A percentile compares a stretch with the other conserved stretches of the same genome.
These are phyloP conservation scores for Boletellus ananiceps DNA, from an alignment of 768 basidiomycete species.

Conservation along the genomic window DNA sequence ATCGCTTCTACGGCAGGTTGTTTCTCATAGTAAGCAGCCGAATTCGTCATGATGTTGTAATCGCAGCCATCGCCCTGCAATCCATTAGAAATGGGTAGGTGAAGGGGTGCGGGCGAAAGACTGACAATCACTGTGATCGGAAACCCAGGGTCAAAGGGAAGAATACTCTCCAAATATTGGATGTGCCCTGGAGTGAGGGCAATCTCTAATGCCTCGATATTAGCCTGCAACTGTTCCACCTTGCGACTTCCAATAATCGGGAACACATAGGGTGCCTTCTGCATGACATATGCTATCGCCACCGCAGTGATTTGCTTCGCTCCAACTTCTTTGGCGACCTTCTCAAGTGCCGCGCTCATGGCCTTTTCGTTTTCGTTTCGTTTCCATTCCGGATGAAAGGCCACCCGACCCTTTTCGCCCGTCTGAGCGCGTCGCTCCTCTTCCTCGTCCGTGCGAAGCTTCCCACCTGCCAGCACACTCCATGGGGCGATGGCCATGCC, in stretches of 20 bases:
- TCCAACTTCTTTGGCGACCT: slow-evolving; percentile 39
- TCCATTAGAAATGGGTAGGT: too few species aligned
- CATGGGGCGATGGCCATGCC: slow-evolving; percentile 34
- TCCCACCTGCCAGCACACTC: slow-evolving; percentile 30
- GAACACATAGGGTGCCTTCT: slow-evolving; percentile 44
- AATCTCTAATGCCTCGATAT: slow-evolving; percentile 42
- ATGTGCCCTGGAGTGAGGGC: slow-evolving; percentile 37
- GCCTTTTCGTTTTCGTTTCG: slow-evolving; percentile 32
- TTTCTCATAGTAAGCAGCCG: slow-evolving; percentile 22
- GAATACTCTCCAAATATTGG: slow-evolving; percentile 32
- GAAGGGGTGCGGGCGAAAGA: slow-evolving; percentile 1
- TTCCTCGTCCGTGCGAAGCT: slow-evolving; percentile 29
- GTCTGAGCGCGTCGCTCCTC: slow-evolving; percentile 22
- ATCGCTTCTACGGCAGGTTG: slow-evolving; percentile 12
- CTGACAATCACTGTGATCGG: slow-evolving; percentile 32
- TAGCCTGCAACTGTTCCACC: slow-evolving; percentile 39
- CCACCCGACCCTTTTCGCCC: slow-evolving; percentile 38
- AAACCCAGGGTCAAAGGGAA: slow-evolving; percentile 39
- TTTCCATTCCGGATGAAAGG: slow-evolving; percentile 25
- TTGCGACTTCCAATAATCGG: slow-evolving; percentile 42
- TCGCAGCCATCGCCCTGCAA: slow-evolving; percentile 26
- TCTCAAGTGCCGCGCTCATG: slow-evolving; percentile 33
- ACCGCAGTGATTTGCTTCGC: slow-evolving; percentile 33
- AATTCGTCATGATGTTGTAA: slow-evolving; percentile 12
- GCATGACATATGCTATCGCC: slow-evolving; percentile 43